Base-by-base conservation (phyloP, 805 yeast genomes). In the Wickerhamomyces queroliae region DNA sequence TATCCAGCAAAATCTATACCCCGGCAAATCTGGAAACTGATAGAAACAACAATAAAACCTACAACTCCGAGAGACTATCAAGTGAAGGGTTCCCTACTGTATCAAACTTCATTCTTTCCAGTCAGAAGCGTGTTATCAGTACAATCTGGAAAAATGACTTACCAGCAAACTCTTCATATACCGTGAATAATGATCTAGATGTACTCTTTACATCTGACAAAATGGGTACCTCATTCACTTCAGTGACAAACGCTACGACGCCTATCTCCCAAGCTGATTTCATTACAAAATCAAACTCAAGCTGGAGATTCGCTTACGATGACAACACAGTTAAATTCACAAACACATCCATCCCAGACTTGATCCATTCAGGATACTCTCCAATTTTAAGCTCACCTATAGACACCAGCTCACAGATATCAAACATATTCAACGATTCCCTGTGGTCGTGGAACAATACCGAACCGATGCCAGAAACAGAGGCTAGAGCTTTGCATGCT, bases 371-470 rank as follows among this genome's bases (percentile, higher is more conserved):
- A 48, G 97, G 96, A 0, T 72, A 64, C 38, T 70, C 85, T 0
- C 88, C 95, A 0, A 69, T 87, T 1, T 55, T 88, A 22, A 61
- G 72, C 61, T 36, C 75, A 46, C 46, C 68, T 11, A 24, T 53
- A 46, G 32, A 35, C 34, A 31, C 33, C 23, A 35, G 63, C 10
- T 26, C 59, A 12, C 48, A 55, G 13, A 55, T 71, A 8, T 53
- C 64, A 0, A 37, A 48, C 0, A 49, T 70, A 20, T 40, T 72
- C 11, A 54, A 64, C 13, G 33, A 52, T 13, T 59, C 72, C 0
- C 40, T 73, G 27, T 89, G 96, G 96, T 73, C 91, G 2, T 89
- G 96, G 96, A 73, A 69, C 0, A 53, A 67, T 0, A 57, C 61
- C 9, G 74, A 82, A 52, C 93, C 93, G 1, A 41, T 44, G 11